Base-by-base conservation (phyloP, 257 asterid species). In the Fraxinus americana region DNA sequence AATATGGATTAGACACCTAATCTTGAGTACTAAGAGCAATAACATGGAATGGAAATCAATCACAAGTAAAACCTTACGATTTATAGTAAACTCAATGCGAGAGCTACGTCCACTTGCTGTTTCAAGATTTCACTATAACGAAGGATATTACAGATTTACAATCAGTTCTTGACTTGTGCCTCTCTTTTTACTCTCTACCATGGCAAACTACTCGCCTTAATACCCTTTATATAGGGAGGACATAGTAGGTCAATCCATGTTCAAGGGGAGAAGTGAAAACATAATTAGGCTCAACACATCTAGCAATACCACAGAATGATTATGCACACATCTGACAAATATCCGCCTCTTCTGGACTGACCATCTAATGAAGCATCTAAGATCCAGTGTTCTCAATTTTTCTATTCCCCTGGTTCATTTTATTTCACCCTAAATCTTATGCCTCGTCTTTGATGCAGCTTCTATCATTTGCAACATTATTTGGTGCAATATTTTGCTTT, bases 401-500 rank as follows among this genome's bases (percentile, higher is more conserved):
- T 48, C 27, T 5, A n/a, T n/a, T 57, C 27, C 27, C 27, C 2
- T n/a, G 7, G 25, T 57, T n/a, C 27, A 57, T 57, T 57, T 57
- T n/a, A 57, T n/a, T 11, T 21, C n/a, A 61, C 16, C 7, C 34
- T 61, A 61, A 61, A 23, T 8, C 34, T 10, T 67, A n/a, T 50
- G n/a, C 57, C 45, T 68, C 4, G 35, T 50, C 54, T 67, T 78
- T 27, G 70, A 43, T 76, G 87, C 86, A 94, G 98, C 98, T 94
- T 88, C 93, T 94, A 61, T 85, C 98, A 19, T 79, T 81, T 34
- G 90, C 96, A 11, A 89, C 96, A 73, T 83, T 92, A 7, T 4
- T 68, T 13, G 98, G 97, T 73, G 97, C 92, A 14, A 80, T 71
- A 77, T 92, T 90, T 85, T 94, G 97, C 91, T 92, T 94, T 84